Base-by-base conservation (phyloP, 306 rosid genomes). In the Sicyos edulis region DNA sequence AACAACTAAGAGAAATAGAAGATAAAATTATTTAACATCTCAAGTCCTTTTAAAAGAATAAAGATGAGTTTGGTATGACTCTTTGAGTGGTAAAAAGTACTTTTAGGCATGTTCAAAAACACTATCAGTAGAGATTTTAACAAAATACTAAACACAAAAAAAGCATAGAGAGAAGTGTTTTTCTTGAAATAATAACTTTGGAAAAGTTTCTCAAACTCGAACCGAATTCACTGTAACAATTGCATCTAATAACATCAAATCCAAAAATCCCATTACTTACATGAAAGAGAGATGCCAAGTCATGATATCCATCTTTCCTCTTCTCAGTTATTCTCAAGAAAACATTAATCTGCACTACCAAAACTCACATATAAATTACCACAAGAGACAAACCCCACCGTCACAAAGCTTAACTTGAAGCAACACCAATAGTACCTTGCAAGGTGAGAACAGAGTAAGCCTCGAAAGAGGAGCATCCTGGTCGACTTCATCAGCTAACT, bases 281-380 rank as follows among this genome's bases (percentile, higher is more conserved):
- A 76, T 93, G 98, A 79, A 93, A 93, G 40, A 93, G 85, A 54
- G 98, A 93, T 29, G 98, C 98, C 86, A 93, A 88, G 85, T 90
- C 97, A 86, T 93, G 98, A 82, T 81, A 93, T 70, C 98, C 98
- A 83, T 93, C 98, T 80, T 83, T 87, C 84, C 98, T 88, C 81
- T 88, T 93, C 84, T 80, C 79, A 54, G 96, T 93, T 79, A 93
- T 90, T 82, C 97, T 88, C 85, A 93, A 77, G 80, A 93, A 93
- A 81, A 93, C 90, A 85, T 93, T 93, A 54, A 85, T 85, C 91
- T 86, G 80, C 54, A 79, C 4, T 77, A 76, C 11, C 61, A 3
- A 51, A 53, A 54, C 71, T 74, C 80, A 73, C 8, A 59, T 60
- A 53, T 11, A 57, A 66, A 74, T 77, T 22, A 15, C 11, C 45